Percentiles rank a stretch among this genome's conserved stretches.
phyloP scores from a whole-genome alignment of 306 rosid species.

The Senna tora region DNA sequence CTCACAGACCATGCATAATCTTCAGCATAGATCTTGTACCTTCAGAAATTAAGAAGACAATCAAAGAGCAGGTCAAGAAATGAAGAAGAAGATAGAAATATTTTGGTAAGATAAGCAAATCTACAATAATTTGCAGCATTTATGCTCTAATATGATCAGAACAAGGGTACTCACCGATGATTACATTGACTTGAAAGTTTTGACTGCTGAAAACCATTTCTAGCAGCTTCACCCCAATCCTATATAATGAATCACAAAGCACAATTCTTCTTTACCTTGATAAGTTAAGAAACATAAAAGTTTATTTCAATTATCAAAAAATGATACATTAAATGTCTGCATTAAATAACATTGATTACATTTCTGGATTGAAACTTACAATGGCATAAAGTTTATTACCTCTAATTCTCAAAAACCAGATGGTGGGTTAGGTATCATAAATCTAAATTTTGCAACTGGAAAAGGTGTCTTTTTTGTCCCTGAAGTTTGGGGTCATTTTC shows the following conservation, averaged over 20 bases:
- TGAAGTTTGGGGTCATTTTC: too few relatives aligned
- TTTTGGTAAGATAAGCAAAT: too few relatives aligned
- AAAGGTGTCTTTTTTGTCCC: too few relatives aligned
- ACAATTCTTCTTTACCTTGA: not conserved
- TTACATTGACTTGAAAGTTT: conserved; percentile 83
- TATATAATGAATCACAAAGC: conserved; percentile 34
- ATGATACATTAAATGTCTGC: not conserved
- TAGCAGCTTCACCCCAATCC: conserved; percentile 86
- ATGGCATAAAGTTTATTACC: conserved; percentile 1
- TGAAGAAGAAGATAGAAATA: too few relatives aligned
- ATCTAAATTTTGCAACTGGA: not conserved
- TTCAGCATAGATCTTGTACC: conserved; percentile 97
- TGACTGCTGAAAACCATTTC: conserved; percentile 66
- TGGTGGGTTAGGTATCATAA: not conserved
- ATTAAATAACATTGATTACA: conserved; percentile 9
- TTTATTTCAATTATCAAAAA: conserved; percentile 5
- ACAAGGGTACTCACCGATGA: conserved; percentile 56
- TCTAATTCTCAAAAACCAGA: conserved; percentile 22
- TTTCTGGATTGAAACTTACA: conserved; percentile 7
- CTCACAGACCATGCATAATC: conserved; percentile 99
- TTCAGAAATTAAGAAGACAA: conserved; percentile 39
- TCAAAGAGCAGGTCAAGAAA: not conserved
- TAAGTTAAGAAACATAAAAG: too few relatives aligned
- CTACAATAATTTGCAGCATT: not conserved
- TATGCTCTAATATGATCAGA: conserved; percentile 11